A percentile compares a stretch with the other conserved stretches of the same genome.
These are phyloP conservation scores for Aspergillus amoenus DNA, from an alignment of 2,329 filamentous ascomycete genomes.

Conservation along the genomic window DNA sequence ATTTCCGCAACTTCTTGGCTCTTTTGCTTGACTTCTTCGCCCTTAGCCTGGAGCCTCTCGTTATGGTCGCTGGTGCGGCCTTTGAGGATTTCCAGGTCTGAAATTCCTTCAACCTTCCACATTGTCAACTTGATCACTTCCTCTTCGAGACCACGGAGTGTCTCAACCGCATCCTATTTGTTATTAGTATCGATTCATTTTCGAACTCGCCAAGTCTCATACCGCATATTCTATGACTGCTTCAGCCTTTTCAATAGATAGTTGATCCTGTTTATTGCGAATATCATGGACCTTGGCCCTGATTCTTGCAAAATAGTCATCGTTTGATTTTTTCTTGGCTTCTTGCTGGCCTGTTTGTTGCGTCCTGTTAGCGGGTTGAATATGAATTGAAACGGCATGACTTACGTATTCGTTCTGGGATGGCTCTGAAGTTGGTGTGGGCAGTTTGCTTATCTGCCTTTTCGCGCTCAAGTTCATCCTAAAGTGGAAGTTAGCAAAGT, in stretches of 20 bases:
- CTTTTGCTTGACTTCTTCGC: slow-evolving; percentile 41
- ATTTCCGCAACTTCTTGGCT: slow-evolving; percentile 35
- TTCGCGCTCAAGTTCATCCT: slow-evolving; percentile 48
- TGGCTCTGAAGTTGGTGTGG: slow-evolving; percentile 61
- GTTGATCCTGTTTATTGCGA: slow-evolving; percentile 55
- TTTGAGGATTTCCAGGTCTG: slow-evolving; percentile 71
- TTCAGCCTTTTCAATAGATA: slow-evolving; percentile 57
- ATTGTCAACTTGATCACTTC: slow-evolving; percentile 69
- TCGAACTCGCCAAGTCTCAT: slow-evolving; percentile 23
- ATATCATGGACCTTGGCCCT: slow-evolving; percentile 52
- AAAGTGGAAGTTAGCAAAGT: neutral
- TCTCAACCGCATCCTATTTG: slow-evolving; percentile 57
- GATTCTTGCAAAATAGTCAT: slow-evolving; percentile 43
- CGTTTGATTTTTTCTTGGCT: slow-evolving; percentile 45
- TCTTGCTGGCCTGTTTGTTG: slow-evolving; percentile 47
- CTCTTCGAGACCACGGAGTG: slow-evolving; percentile 62
- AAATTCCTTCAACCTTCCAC: slow-evolving; percentile 74
- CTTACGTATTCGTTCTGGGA: slow-evolving; percentile 72
- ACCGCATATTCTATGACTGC: slow-evolving; percentile 58
- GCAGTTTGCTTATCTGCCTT: slow-evolving; percentile 69
- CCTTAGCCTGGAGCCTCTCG: slow-evolving; percentile 42
- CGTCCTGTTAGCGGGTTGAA: slow-evolving; percentile 24
- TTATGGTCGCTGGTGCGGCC: slow-evolving; percentile 63
- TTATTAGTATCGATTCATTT: slow-evolving; percentile 9
- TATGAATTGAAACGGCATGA: slow-evolving; percentile 20